Percentiles rank a stretch among this genome's conserved stretches.
These are phyloP conservation scores for Cubamyces lactineus DNA, from an alignment of 768 basidiomycete species.

Conservation along the genomic window DNA sequence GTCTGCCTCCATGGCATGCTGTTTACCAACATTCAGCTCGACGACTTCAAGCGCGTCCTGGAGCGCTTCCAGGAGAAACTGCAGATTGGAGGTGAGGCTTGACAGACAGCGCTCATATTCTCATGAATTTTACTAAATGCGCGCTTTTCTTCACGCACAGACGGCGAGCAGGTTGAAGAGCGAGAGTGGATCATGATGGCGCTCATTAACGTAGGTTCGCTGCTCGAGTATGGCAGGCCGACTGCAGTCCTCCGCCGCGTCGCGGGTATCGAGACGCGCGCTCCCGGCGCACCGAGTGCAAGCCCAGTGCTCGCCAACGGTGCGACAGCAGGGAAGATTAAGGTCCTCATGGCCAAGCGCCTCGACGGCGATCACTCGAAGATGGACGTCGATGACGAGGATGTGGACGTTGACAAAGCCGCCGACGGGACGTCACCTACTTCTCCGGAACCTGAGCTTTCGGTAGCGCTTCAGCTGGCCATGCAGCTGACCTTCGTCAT, in stretches of 20 bases:
- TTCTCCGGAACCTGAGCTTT: conserved; percentile 46
- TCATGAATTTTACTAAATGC: neutral
- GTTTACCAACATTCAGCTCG: conserved; percentile 93
- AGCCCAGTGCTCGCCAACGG: conserved; percentile 55
- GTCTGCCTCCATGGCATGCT: conserved; percentile 95
- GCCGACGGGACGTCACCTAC: conserved; percentile 30
- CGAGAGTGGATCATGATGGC: conserved; percentile 99
- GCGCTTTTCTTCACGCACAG: conserved; percentile 18
- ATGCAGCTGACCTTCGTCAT: conserved; percentile 79
- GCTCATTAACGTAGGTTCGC: conserved; percentile 74
- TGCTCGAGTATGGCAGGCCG: conserved; percentile 87
- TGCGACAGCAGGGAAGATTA: conserved; percentile 37
- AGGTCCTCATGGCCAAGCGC: conserved; percentile 42
- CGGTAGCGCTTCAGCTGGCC: conserved; percentile 72
- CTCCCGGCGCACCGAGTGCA: conserved; percentile 37
- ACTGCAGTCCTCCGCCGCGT: conserved; percentile 69
- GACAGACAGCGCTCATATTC: neutral
- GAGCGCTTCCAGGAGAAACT: conserved; percentile 88
- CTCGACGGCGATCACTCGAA: conserved; percentile 49
- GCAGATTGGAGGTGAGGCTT: conserved; percentile 57
- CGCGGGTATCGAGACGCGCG: conserved; percentile 48
- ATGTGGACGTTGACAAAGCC: conserved; percentile 32
- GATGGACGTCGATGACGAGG: conserved; percentile 70
- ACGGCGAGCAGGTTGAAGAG: conserved; percentile 60
- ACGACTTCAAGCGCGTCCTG: conserved; percentile 82